Percentiles rank a stretch among this genome's conserved stretches.
Evolutionary conservation across 441 rosid species (phyloP).

Genomic region (Melastoma candidum): DNA sequence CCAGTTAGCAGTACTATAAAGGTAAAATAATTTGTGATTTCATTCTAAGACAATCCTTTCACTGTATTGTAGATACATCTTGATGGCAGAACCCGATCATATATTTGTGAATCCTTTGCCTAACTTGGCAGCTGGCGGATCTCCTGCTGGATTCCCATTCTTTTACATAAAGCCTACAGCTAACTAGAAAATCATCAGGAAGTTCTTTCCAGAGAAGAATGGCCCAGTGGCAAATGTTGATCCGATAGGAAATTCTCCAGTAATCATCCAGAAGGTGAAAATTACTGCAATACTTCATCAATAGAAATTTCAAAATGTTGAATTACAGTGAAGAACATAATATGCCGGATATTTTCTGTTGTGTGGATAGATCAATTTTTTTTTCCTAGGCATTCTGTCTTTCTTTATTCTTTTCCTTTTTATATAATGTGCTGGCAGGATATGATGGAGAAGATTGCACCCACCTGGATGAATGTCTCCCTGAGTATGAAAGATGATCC

Average conservation of each 20-base stretch:
- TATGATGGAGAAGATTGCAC: slow-evolving; percentile 52
- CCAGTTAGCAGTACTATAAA: not conserved
- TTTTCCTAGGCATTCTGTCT: not conserved
- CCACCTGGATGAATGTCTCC: slow-evolving; percentile 75
- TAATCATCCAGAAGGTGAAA: slow-evolving; percentile 47
- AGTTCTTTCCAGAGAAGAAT: slow-evolving; percentile 49
- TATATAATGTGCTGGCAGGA: slow-evolving; percentile 23
- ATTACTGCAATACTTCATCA: not conserved
- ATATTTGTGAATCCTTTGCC: slow-evolving; percentile 50
- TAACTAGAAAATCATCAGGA: slow-evolving; percentile 40
- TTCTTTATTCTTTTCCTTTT: slow-evolving; percentile 11
- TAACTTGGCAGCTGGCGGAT: slow-evolving; percentile 42
- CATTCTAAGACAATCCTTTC: slow-evolving; percentile 1
- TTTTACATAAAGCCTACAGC: slow-evolving; percentile 58
- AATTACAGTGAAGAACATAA: too few species aligned
- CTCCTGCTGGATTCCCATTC: slow-evolving; percentile 64
- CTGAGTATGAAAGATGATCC: slow-evolving; percentile 58
- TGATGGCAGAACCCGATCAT: slow-evolving; percentile 83
- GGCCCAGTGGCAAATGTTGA: slow-evolving; percentile 54
- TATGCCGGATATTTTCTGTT: too few species aligned
- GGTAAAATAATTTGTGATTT: not conserved
- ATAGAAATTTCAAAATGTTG: too few species aligned
- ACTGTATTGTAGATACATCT: slow-evolving; percentile 34
- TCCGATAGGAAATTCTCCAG: slow-evolving; percentile 68
- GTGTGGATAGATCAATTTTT: too few species aligned